Base-by-base conservation (phyloP, 2,329 filamentous ascomycete species). In the Hymenoscyphus fraxineus region DNA sequence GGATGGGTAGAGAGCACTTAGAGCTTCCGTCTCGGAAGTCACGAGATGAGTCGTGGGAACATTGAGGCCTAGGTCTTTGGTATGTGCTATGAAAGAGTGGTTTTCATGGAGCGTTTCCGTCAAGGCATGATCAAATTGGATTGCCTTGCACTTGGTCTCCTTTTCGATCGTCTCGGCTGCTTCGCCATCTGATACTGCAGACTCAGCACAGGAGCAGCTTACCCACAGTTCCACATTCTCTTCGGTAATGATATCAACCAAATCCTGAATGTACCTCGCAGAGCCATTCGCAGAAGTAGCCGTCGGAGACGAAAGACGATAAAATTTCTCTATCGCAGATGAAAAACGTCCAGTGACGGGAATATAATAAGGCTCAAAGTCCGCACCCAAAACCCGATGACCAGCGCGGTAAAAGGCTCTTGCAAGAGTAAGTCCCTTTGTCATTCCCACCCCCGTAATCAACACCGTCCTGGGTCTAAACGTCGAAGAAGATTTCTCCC, bases 361-460 rank as follows among this genome's bases (percentile, higher is more conserved):
- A 38, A 71, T 67, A 22, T 56, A 38, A 51, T 67, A 68, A 6
- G 67, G 66, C 39, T 85, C 81, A 61, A 87, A 84, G 72, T 92
- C 89, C 12, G 88, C 89, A 10, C 89, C 90, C 56, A 93, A 82
- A 54, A 93, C 88, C 38, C 82, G 81, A 75, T 92, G 88, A 1
- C 88, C 88, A 1, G 82, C 81, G 22, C 82, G 76, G 70, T 89
- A 81, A 75, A 92, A 89, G 7, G 84, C 76, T 40, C 90, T 83
- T 6, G 89, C 88, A 13, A 93, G 77, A 0, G 80, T 78, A 3
- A 93, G 80, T 9, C 88, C 90, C 73, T 92, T 90, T 58, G 85
- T 81, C 83, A 91, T 92, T 58, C 85, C 85, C 2, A 92, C 81
- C 3, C 90, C 89, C 0, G 90, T 92, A 57, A 93, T 83, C n/a